phyloP scores from a whole-genome alignment of 768 basidiomycete species.

The Lactifluus echinatus region DNA sequence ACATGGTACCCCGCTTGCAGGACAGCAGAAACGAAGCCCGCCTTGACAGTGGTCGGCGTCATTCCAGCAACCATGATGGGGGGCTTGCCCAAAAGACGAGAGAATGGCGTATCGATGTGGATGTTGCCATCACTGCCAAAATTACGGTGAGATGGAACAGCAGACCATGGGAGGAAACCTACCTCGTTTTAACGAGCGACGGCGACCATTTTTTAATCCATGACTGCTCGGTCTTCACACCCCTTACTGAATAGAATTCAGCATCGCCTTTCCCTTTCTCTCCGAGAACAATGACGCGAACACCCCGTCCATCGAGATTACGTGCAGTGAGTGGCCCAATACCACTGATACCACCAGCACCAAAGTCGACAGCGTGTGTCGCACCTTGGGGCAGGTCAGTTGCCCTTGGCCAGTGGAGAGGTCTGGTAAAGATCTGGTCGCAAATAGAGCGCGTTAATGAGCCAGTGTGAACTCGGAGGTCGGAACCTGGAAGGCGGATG shows the following conservation, averaged over 20 bases:
- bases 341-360: conserved; percentile 88
- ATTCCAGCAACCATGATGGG: conserved; percentile 99
- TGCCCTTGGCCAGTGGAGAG: conserved; percentile 90
- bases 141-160: not conserved
- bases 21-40: conserved; percentile 89
- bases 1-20: conserved; percentile 92
- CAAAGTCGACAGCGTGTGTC: conserved; percentile 94
- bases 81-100: conserved; percentile 89
- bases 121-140: conserved; percentile 72
- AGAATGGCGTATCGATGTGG: conserved; percentile 93
- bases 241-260: conserved; percentile 65
- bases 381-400: conserved; percentile 84
- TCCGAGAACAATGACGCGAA: conserved; percentile 84
- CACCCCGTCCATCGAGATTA: conserved; percentile 88
- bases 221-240: conserved; percentile 71
- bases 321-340: conserved; percentile 86
- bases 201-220: conserved; percentile 91
- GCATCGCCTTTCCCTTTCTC: conserved; percentile 83
- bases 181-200: conserved; percentile 83
- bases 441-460: conserved; percentile 84
- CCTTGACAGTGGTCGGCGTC: conserved; percentile 96
- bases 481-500: conserved; percentile 50
- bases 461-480: conserved; percentile 59
- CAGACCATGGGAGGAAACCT: conserved; percentile 2
- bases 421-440: conserved; percentile 86